phyloP scores from a whole-genome alignment of 176 grass and related monocot species.

The Tillandsia leiboldiana region DNA sequence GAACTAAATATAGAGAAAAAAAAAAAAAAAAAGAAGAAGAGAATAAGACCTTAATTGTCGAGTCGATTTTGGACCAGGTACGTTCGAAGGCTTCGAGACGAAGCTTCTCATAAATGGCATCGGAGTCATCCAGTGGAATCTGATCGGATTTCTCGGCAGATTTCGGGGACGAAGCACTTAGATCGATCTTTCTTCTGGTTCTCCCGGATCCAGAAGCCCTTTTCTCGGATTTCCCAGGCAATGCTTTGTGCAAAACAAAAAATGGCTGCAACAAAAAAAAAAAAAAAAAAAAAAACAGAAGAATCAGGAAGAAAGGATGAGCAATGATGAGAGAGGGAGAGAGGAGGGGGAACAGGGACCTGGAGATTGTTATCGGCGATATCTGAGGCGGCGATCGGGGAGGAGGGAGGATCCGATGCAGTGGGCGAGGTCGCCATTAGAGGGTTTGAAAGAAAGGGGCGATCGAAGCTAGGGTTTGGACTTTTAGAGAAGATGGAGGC shows the following conservation, averaged over 20 bases:
- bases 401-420: not conserved
- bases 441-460: too few species aligned
- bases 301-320: not conserved
- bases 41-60: slow-evolving; percentile 44
- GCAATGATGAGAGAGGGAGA: not conserved
- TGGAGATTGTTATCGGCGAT: not conserved
- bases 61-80: slow-evolving; percentile 72
- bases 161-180: slow-evolving; percentile 21
- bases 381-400: not conserved
- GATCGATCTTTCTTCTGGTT: slow-evolving; percentile 21
- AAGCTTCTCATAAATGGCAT: slow-evolving; percentile 32
- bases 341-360: not conserved
- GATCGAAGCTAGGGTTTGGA: too few species aligned
- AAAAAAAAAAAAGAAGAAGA: not conserved
- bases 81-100: slow-evolving; percentile 52
- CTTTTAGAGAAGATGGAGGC: too few species aligned
- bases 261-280: slow-evolving; percentile 46
- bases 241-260: slow-evolving; percentile 58
- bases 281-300: slow-evolving; percentile 1
- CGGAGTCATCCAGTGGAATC: slow-evolving; percentile 11
- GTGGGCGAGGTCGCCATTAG: not conserved
- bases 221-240: slow-evolving; percentile 15
- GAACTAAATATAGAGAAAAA: not conserved
- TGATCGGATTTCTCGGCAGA: slow-evolving; percentile 28
- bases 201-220: slow-evolving; percentile 24